Percentiles rank a stretch among this genome's conserved stretches.
These are phyloP conservation scores for Schwanniomyces polymorphus DNA, from an alignment of 805 yeast genomes.

Conservation along the genomic window DNA sequence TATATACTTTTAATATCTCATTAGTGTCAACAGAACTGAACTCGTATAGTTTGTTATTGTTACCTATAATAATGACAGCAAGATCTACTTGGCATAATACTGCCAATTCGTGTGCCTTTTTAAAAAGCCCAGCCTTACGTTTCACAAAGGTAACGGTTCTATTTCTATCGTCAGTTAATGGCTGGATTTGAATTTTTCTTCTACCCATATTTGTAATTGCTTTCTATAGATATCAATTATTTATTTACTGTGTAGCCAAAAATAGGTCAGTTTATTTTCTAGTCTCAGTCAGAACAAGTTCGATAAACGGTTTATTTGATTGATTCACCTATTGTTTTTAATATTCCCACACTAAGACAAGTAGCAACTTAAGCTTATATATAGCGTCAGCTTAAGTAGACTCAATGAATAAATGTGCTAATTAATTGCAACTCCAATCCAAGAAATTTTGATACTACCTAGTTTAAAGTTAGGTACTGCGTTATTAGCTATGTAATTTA, in stretches of 20 bases:
- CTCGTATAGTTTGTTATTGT: slow-evolving; percentile 81
- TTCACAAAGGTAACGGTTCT: slow-evolving; percentile 85
- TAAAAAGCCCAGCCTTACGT: slow-evolving; percentile 91
- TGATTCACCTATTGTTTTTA: neutral
- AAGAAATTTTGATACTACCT: neutral
- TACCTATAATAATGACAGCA: slow-evolving; percentile 85
- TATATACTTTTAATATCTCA: slow-evolving; percentile 23
- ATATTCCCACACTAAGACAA: neutral
- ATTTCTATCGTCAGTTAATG: slow-evolving; percentile 87
- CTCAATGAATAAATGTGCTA: neutral
- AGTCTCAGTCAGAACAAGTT: neutral
- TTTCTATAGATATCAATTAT: neutral
- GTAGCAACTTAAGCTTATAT: neutral
- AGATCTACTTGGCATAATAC: slow-evolving; percentile 91
- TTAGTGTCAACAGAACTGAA: slow-evolving; percentile 70
- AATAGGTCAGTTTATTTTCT: neutral
- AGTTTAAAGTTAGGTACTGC: neutral
- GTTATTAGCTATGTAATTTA: neutral
- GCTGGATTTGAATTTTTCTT: slow-evolving; percentile 91
- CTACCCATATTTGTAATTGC: slow-evolving; percentile 70
- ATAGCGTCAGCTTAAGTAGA: neutral
- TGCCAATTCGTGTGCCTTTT: slow-evolving; percentile 82
- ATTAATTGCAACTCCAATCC: neutral
- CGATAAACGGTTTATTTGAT: neutral
- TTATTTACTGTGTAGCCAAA: neutral